Evolutionary conservation across 2,329 filamentous ascomycete species (phyloP).

Genomic region (Hypoxylon sp.): DNA sequence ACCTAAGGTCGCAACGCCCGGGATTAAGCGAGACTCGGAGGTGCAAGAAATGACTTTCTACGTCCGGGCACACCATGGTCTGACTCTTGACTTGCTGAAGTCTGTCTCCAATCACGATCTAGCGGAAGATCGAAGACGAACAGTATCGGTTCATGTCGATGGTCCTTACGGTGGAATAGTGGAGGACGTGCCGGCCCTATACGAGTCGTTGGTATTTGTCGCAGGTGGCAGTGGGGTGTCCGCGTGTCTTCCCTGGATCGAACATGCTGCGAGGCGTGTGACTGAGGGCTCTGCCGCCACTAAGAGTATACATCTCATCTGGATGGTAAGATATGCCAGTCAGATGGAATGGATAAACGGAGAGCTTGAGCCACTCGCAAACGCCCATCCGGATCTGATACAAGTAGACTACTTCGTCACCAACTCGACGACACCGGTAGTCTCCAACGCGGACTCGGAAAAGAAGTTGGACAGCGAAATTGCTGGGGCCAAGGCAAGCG

Average conservation of each 20-base stretch:
- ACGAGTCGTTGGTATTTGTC: constrained; percentile 28
- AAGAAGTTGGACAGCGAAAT: constrained; percentile 18
- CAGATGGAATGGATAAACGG: constrained; percentile 30
- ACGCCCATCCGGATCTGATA: constrained; percentile 25
- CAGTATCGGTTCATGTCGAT: constrained; percentile 25
- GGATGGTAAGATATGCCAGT: constrained; percentile 31
- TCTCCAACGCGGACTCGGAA: constrained; percentile 16
- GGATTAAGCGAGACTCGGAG: constrained; percentile 9
- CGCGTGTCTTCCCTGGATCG: constrained; percentile 31
- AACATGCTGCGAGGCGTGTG: constrained; percentile 22
- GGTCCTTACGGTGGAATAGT: constrained; percentile 30
- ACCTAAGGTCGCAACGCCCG: constrained; percentile 1
- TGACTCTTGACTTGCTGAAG: constrained; percentile 30
- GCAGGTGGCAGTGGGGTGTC: constrained; percentile 31
- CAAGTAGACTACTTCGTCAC: constrained; percentile 30
- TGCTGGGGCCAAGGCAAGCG: constrained; percentile 8
- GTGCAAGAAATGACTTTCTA: constrained; percentile 30
- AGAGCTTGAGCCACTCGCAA: constrained; percentile 18
- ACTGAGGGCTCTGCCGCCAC: constrained; percentile 12
- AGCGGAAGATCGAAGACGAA: constrained; percentile 6
- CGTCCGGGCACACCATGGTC: constrained; percentile 29
- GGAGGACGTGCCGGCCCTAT: constrained; percentile 28
- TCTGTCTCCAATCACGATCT: constrained; percentile 24
- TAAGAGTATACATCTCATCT: constrained; percentile 30
- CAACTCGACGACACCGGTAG: constrained; percentile 12